Evolutionary conservation across 225 moss, liverwort and hornwort genomes (phyloP), one percentile per base, ranked within the genome.

Genomic region (Climacium dendroides): DNA sequence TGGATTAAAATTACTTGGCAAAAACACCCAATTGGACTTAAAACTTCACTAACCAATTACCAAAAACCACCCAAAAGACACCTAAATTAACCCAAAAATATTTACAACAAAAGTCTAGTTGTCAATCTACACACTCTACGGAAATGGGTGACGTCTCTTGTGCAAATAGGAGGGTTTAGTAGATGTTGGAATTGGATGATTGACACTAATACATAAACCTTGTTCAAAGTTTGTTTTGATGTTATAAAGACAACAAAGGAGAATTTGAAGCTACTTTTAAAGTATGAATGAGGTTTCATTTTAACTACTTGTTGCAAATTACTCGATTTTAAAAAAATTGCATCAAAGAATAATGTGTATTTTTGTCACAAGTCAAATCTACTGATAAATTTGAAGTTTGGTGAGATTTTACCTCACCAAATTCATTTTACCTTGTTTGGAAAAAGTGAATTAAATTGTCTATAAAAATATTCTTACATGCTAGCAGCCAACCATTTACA

Each of bases 41-140:
- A n/a, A n/a, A n/a, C n/a, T n/a, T n/a, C n/a, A n/a, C n/a, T n/a
- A n/a, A n/a, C n/a, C n/a, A n/a, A n/a, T n/a, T n/a, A n/a, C n/a
- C n/a, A n/a, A n/a, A n/a, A n/a, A n/a, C n/a, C n/a, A n/a, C n/a
- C n/a, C n/a, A n/a, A n/a, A n/a, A n/a, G n/a, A n/a, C n/a, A n/a
- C n/a, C n/a, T n/a, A n/a, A n/a, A n/a, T n/a, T n/a, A n/a, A n/a
- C n/a, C n/a, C n/a, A n/a, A n/a, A n/a, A n/a, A n/a, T n/a, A n/a
- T n/a, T n/a, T n/a, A n/a, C n/a, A n/a, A n/a, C n/a, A n/a, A n/a
- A n/a, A n/a, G n/a, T n/a, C n/a, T n/a, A n/a, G n/a, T n/a, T n/a
- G n/a, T n/a, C n/a, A n/a, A n/a, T n/a, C n/a, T n/a, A 23, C 0
- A 67, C 0, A 23, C 1, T 37, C 0, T 22, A 0, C 1, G 2